Evolutionary conservation across 225 moss, liverwort and hornwort genomes (phyloP).

Genomic region (Sphagnum tenellum): DNA sequence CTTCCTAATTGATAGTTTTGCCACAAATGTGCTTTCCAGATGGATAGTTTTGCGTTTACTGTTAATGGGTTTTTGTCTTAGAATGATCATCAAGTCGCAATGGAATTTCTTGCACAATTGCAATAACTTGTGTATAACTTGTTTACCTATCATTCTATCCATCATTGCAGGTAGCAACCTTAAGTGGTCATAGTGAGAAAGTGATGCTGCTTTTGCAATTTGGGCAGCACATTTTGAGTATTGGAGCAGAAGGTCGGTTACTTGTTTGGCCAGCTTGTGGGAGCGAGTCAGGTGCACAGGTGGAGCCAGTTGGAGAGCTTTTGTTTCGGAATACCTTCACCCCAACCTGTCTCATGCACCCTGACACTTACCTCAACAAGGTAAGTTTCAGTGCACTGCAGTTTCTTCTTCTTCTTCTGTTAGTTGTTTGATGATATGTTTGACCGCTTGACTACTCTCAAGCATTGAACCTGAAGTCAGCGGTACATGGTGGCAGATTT

Average conservation of each 20-base stretch:
- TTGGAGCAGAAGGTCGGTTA: slow-evolving; percentile 56
- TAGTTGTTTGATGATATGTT: neutral
- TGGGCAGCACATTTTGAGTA: slow-evolving; percentile 70
- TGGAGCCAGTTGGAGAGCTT: slow-evolving; percentile 50
- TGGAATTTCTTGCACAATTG: no score
- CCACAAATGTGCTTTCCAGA: no score
- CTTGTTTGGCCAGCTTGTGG: slow-evolving; percentile 53
- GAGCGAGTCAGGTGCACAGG: slow-evolving; percentile 12
- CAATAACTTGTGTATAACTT: no score
- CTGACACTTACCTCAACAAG: slow-evolving; percentile 95
- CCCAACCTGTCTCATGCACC: slow-evolving; percentile 93
- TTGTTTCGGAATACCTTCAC: slow-evolving; percentile 77
- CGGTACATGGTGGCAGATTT: slow-evolving; percentile 20
- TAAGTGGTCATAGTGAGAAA: slow-evolving; percentile 63
- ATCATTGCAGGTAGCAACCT: slow-evolving; percentile 44
- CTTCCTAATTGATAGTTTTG: no score
- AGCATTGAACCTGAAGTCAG: no score
- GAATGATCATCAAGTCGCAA: no score
- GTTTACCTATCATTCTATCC: no score
- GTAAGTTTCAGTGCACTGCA: slow-evolving; percentile 12
- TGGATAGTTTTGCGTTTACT: no score
- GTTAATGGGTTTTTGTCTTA: no score
- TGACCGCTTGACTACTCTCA: no score
- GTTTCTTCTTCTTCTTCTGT: neutral
- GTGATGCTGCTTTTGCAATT: slow-evolving; percentile 61